Evolutionary conservation across 345 rosid genomes (phyloP).

Genomic region (Geranium brycei): DNA sequence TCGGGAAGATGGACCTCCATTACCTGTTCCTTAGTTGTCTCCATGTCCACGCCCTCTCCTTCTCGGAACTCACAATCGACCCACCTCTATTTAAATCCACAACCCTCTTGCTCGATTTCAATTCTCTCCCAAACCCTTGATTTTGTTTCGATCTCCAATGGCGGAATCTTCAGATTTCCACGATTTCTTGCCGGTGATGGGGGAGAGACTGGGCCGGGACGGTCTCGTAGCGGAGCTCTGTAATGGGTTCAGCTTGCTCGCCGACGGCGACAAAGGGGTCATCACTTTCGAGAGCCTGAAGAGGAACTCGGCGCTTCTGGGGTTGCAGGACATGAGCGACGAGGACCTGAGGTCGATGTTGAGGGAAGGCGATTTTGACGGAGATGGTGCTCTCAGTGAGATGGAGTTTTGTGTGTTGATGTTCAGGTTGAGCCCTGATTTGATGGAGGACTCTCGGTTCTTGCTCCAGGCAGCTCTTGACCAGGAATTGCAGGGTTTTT

Average conservation of each 20-base stretch:
- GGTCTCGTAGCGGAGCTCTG: constrained; percentile 38
- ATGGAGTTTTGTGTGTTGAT: constrained; percentile 47
- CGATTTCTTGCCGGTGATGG: constrained; percentile 37
- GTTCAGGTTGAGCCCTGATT: constrained; percentile 43
- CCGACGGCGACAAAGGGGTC: constrained; percentile 30
- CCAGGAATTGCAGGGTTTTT: constrained; percentile 6
- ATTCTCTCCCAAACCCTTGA: too few relatives aligned
- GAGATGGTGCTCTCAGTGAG: constrained; percentile 35
- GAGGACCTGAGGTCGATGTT: constrained; percentile 35
- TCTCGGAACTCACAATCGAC: not conserved
- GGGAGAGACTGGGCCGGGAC: constrained; percentile 30
- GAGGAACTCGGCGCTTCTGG: constrained; percentile 28
- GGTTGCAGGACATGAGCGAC: constrained; percentile 24
- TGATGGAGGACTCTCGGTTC: constrained; percentile 33
- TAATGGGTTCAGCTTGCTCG: constrained; percentile 32
- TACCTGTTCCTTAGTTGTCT: not conserved
- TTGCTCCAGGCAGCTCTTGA: constrained; percentile 24
- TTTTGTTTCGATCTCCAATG: not conserved
- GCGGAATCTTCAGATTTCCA: constrained; percentile 10
- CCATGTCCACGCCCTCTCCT: not conserved
- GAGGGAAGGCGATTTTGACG: constrained; percentile 36
- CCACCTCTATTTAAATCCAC: not conserved
- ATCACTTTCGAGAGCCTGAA: constrained; percentile 38
- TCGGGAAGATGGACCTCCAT: not conserved
- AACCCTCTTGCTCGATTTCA: not conserved